Conservation (phyloP, 176 grass and related monocot genomes). For the Aegilops bicornis region DNA sequence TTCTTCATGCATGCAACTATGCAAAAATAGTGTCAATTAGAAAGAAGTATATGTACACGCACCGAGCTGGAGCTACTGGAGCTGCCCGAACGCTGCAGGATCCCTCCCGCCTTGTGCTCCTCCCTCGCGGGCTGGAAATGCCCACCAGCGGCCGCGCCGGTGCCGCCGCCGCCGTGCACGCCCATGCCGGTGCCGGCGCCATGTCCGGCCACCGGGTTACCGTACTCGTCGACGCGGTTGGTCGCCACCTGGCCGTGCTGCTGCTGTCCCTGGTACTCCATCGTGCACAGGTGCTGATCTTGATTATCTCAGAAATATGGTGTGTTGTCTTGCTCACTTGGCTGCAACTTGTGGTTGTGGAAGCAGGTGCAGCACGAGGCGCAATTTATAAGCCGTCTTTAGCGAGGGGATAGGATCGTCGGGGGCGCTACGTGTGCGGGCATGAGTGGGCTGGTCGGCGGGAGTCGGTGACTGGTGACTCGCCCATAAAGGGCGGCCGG, state of each 20-base stretch:
- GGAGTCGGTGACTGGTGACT: neutral
- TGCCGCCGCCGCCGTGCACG: neutral
- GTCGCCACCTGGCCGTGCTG: slow-evolving; percentile 19
- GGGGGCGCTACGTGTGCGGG: slow-evolving; percentile 16
- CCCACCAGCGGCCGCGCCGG: neutral
- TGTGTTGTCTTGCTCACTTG: neutral
- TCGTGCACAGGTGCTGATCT: neutral
- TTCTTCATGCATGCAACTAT: neutral
- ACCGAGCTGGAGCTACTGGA: slow-evolving; percentile 69
- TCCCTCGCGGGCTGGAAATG: slow-evolving; percentile 40
- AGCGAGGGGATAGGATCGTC: neutral
- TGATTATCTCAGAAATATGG: neutral
- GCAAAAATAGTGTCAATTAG: neutral
- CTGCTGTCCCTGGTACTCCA: slow-evolving; percentile 22
- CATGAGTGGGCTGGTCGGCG: neutral
- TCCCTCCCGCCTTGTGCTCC: slow-evolving; percentile 33
- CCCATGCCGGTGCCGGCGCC: neutral
- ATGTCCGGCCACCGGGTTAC: slow-evolving; percentile 21
- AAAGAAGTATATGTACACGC: neutral
- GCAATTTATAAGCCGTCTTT: slow-evolving; percentile 1
- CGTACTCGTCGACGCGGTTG: slow-evolving; percentile 49
- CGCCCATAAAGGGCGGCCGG: neutral
- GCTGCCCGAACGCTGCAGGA: slow-evolving; percentile 57
- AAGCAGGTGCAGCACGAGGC: neutral
- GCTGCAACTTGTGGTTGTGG: neutral